These are phyloP conservation scores for Aureobasidium leucospermi DNA, from an alignment of 2,329 filamentous ascomycete genomes.

Conservation along the genomic window DNA sequence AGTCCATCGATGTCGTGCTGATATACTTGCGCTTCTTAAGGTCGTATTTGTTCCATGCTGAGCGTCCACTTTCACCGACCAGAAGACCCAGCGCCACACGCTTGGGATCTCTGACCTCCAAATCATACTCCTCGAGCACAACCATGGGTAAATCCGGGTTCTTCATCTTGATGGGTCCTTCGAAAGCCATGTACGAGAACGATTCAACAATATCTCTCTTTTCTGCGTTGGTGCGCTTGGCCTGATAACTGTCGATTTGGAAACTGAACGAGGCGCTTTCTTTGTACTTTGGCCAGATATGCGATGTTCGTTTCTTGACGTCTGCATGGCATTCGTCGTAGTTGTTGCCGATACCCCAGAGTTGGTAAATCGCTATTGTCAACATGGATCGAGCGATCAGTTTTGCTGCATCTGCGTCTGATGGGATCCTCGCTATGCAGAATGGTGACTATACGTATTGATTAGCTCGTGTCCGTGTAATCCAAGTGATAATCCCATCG, in stretches of 20 bases:
- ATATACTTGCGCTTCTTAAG: conserved; percentile 93
- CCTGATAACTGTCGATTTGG: conserved; percentile 72
- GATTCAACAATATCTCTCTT: conserved; percentile 73
- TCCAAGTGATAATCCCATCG: too few species aligned
- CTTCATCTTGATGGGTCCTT: conserved; percentile 70
- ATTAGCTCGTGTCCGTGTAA: background rate
- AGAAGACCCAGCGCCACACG: conserved; percentile 65
- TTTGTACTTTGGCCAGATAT: conserved; percentile 61
- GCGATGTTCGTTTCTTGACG: conserved; percentile 51
- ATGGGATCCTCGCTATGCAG: conserved; percentile 62
- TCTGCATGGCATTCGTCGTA: conserved; percentile 63
- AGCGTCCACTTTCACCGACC: conserved; percentile 59
- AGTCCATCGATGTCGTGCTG: conserved; percentile 94
- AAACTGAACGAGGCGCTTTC: conserved; percentile 67
- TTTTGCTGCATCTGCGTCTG: conserved; percentile 58
- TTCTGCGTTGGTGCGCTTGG: conserved; percentile 55
- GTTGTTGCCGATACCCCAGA: conserved; percentile 69
- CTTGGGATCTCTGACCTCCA: conserved; percentile 47
- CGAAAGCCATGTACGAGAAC: conserved; percentile 70
- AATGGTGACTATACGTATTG: conserved; percentile 65
- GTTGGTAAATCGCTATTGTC: conserved; percentile 74
- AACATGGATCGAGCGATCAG: conserved; percentile 74
- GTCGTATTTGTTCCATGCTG: conserved; percentile 66
- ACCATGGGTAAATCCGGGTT: conserved; percentile 67
- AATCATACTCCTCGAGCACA: conserved; percentile 72